Conservation (phyloP, 768 basidiomycete species). For the Fomitopsis serialis region DNA sequence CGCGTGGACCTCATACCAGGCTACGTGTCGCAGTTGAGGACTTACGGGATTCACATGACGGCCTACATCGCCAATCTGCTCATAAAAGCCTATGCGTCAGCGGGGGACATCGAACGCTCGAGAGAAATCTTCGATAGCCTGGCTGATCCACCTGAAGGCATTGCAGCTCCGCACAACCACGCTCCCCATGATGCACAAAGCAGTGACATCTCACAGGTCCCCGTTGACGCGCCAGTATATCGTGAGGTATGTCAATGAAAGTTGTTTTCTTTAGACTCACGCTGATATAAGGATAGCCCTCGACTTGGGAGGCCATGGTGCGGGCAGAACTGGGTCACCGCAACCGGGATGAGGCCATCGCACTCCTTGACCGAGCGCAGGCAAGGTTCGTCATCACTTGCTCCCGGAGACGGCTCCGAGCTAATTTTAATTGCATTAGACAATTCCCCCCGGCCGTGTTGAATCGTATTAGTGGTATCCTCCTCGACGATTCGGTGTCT, state of each 20-base stretch:
- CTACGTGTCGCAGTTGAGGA: constrained; percentile 58
- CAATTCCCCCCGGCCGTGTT: constrained; percentile 76
- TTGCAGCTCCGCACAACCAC: constrained; percentile 89
- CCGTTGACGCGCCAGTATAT: constrained; percentile 59
- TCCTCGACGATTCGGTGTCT: constrained; percentile 53
- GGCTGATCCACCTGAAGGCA: constrained; percentile 72
- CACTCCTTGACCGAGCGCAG: constrained; percentile 65
- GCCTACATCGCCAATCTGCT: constrained; percentile 91
- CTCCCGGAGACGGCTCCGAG: too few relatives aligned
- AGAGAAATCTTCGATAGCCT: constrained; percentile 76
- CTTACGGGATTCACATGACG: constrained; percentile 75
- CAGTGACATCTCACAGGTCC: constrained; percentile 24
- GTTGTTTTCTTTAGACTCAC: constrained; percentile 3
- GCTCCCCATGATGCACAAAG: constrained; percentile 54
- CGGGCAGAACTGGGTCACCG: constrained; percentile 82
- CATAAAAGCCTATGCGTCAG: constrained; percentile 66
- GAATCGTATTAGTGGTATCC: constrained; percentile 74
- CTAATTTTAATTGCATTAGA: constrained; percentile 30
- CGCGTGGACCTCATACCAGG: constrained; percentile 71
- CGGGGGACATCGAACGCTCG: constrained; percentile 65
- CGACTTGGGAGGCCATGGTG: constrained; percentile 95
- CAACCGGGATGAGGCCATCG: constrained; percentile 62
- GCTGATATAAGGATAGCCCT: constrained; percentile 46
- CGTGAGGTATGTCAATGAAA: constrained; percentile 60
- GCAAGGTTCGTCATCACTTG: constrained; percentile 46